Evolutionary conservation across 345 rosid genomes (phyloP), one percentile per base, ranked within the genome.

Genomic region (Acer saccharum): DNA sequence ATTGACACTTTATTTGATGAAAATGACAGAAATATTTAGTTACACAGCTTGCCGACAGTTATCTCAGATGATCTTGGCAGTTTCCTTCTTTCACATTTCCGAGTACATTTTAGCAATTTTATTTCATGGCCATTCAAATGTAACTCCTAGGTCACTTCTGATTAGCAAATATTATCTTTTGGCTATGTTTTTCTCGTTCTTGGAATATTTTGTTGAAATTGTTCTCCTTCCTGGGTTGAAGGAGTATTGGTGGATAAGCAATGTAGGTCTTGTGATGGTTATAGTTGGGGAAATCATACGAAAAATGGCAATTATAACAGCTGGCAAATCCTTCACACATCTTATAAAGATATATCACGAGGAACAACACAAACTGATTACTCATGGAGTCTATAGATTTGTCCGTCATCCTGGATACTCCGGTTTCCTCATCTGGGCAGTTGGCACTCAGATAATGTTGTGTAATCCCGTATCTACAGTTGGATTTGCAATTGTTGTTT

Each of bases 361-460:
- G 75, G 92, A 87, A 69, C 87, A 86, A 75, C 97, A 91, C 60
- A 81, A 61, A 76, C 86, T 91, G 72, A 82, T 91, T 66, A 91
- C 94, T 70, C 70, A 83, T 57, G 93, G 94, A 57, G 82, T 89
- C 29, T 89, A 88, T 77, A 74, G 82, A 14, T 71, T 84, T n/a
- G 77, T 90, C 65, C 92, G 94, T 60, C 90, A 90, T 86, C 94
- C 97, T 1, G 83, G 94, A 73, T 93, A 93, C 68, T 84, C 82
- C 0, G 94, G 95, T 77, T 93, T 93, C 83, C 82, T 89, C 32
- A 66, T 92, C 29, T 90, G 93, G 92, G 84, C 93, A 39, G 92
- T 87, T 3, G 94, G 92, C 46, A 88, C 94, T n/a, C 95, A 89
- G 79, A 84, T 91, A 74, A 91, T 90, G 97, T 77, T 92, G 64